A percentile compares a stretch with the other conserved stretches of the same genome.
Conservation (phyloP, 2,329 filamentous ascomycete genomes). For the Sarocladium strictum region DNA sequence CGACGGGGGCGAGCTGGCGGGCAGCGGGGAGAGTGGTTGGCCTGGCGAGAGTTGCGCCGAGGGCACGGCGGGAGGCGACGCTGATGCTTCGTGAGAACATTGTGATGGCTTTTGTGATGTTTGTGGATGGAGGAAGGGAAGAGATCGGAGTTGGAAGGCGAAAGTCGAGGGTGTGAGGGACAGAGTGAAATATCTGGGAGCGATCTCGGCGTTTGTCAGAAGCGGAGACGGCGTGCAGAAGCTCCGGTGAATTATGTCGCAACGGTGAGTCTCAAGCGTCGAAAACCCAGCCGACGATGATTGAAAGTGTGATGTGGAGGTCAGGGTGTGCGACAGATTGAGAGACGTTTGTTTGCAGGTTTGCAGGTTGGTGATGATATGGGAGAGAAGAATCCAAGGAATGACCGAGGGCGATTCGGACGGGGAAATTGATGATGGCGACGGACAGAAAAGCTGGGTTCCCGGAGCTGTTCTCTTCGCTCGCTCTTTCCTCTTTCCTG, state of each 20-base stretch:
- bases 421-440: conserved; percentile 9
- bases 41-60: conserved; percentile 20
- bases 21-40: conserved; percentile 25
- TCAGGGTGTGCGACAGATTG: neutral
- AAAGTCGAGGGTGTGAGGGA: neutral
- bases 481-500: too few species aligned
- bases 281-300: neutral
- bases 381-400: neutral
- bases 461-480: too few species aligned
- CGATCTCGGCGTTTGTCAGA: conserved; percentile 5
- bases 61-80: conserved; percentile 28
- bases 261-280: neutral
- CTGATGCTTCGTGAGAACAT: conserved; percentile 36
- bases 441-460: conserved; percentile 5
- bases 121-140: neutral
- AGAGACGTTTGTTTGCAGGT: neutral
- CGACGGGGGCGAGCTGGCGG: conserved; percentile 22
- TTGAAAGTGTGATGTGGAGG: neutral
- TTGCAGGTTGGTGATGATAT: neutral
- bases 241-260: neutral
- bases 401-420: neutral
- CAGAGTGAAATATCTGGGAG: conserved; percentile 4
- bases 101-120: conserved; percentile 3
- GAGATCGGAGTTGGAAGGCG: neutral
- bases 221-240: conserved; percentile 3